Base-by-base conservation (phyloP, 176 grass and related monocot species). In the Oryza punctata region DNA sequence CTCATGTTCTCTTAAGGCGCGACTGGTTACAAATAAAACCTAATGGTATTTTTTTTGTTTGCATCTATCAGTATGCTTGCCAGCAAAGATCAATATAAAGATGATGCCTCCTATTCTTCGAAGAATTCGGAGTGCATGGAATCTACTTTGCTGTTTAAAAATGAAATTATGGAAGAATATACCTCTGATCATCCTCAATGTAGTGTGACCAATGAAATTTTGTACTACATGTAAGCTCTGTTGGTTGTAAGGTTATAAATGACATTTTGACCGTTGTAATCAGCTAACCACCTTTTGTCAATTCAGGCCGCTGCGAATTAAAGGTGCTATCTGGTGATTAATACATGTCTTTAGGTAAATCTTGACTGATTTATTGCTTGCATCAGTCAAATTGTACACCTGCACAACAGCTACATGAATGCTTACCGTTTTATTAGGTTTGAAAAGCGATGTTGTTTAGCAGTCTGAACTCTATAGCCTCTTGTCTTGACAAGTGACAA, bases 1-100 rank as follows among this genome's bases (percentile, higher is more conserved):
- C 21, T 98, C 96, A 12, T 95, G 96, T 75, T 95, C 89, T 75
- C 89, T 95, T 26, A 98, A 95, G 74, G 28, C 64, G 69, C 54
- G 73, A 1, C 28, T 98, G 81, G 12, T 80, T 63, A 87, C 91
- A 73, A 30, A 87, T 67, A 78, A 18, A 32, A 67, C 32, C 63
- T 43, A 19, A 83, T 89, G 64, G 86, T 54, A 44, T 14, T 19
- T 61, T 25, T 66, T 54, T 41, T 46, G 10, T 46, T 54, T 57
- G 19, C 52, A 57, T 57, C 52, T n/a, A 57, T 21, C 52, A n/a
- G 52, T 78, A 33, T 79, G 30, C 19, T 73, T 40, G 63, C 44
- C 26, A 78, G 19, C 35, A 47, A 10, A 24, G 66, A 35, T 30
- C 1, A 28, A 29, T 82, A 78, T 46, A 3, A 59, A 41, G 19